These are phyloP conservation scores for Eugenia klotzschiana DNA, from an alignment of 441 rosid species.

Conservation along the genomic window DNA sequence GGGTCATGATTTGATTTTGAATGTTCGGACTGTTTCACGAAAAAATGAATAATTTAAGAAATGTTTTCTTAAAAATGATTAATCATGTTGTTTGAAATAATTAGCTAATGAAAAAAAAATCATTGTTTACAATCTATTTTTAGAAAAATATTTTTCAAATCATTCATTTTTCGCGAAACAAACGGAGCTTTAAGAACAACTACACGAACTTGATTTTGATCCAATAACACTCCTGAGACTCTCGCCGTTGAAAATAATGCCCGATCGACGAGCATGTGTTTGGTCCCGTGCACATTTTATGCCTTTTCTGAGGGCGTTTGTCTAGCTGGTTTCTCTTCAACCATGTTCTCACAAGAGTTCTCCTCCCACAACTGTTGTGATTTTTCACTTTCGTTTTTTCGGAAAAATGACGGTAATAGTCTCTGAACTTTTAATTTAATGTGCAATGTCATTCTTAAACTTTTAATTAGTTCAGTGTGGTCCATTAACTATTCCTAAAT, in stretches of 20 bases:
- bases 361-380: not conserved
- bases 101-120: too few species aligned
- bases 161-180: too few species aligned
- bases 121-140: too few species aligned
- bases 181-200: too few species aligned
- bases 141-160: too few species aligned
- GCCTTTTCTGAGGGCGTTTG: not conserved
- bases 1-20: not conserved
- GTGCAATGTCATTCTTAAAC: not conserved
- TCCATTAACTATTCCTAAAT: not conserved
- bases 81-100: too few species aligned
- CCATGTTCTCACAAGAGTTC: not conserved
- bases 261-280: not conserved
- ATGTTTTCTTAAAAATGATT: too few species aligned
- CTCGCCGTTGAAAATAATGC: not conserved
- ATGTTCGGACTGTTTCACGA: rapidly evolving
- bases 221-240: not conserved
- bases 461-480: not conserved
- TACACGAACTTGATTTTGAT: not conserved
- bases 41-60: too few species aligned
- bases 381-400: not conserved
- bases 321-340: not conserved
- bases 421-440: not conserved
- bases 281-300: not conserved
- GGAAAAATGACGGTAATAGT: not conserved